phyloP scores from a whole-genome alignment of 176 grass and related monocot genomes.

The Oryza glaberrima region DNA sequence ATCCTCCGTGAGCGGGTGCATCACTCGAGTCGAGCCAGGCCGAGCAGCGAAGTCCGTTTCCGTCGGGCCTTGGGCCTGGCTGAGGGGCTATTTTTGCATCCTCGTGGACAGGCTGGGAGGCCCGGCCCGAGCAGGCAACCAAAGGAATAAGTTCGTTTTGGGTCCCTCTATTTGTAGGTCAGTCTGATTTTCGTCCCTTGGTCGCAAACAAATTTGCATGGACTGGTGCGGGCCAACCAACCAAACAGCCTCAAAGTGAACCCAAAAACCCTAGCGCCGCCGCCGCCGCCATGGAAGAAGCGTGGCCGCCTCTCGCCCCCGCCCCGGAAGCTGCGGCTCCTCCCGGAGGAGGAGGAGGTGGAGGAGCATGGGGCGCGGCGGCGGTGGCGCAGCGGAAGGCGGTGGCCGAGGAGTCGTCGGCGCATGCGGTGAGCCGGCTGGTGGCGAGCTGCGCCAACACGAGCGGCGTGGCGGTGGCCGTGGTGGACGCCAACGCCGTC shows the following conservation, averaged over 20 bases:
- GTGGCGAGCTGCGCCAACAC: constrained; percentile 53
- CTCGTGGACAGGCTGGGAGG: too few species aligned
- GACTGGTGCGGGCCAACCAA: too few species aligned
- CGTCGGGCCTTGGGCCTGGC: too few species aligned
- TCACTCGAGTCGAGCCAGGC: too few species aligned
- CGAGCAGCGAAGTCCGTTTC: too few species aligned
- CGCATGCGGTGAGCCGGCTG: constrained; percentile 53
- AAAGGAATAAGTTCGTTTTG: too few species aligned
- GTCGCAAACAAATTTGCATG: too few species aligned
- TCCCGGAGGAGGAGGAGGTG: neutral
- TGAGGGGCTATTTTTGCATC: too few species aligned
- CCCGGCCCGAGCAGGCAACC: too few species aligned
- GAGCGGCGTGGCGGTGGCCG: constrained; percentile 64
- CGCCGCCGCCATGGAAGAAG: constrained; percentile 51
- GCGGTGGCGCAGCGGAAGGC: constrained; percentile 37
- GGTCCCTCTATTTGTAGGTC: too few species aligned
- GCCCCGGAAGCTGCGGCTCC: neutral
- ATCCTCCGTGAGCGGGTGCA: too few species aligned
- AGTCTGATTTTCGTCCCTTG: too few species aligned
- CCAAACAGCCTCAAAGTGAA: constrained; percentile 14
- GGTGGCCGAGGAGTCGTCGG: constrained; percentile 32
- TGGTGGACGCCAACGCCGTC: constrained; percentile 94
- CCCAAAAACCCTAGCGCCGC: constrained; percentile 57
- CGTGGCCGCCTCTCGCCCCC: constrained; percentile 51
- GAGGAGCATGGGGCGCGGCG: constrained; percentile 24